Conservation (phyloP, 2,329 filamentous ascomycete species). For the Elsinoe fawcettii region DNA sequence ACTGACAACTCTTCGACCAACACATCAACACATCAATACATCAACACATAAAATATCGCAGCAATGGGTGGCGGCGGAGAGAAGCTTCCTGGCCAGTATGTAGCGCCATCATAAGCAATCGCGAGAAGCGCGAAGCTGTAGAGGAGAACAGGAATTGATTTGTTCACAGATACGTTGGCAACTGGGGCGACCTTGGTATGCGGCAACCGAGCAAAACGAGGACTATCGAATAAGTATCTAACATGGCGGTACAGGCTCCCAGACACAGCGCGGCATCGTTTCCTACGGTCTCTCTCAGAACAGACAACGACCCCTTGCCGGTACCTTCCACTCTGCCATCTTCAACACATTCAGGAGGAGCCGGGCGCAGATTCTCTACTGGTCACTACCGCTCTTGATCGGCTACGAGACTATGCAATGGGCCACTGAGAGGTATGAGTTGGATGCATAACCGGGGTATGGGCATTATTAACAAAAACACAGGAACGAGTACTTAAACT, state of each 20-base stretch:
- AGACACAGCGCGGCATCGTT: conserved; percentile 53
- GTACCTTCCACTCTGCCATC: conserved; percentile 68
- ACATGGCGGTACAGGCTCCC: conserved; percentile 32
- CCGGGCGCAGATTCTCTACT: conserved; percentile 80
- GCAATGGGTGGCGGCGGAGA: conserved; percentile 37
- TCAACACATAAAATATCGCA: conserved; percentile 9
- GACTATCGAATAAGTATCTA: conserved; percentile 20
- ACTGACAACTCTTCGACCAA: background rate
- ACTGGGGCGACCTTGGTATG: conserved; percentile 70
- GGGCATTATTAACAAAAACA: conserved; percentile 14
- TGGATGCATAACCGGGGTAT: background rate
- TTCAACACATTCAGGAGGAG: conserved; percentile 94
- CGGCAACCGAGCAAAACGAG: background rate
- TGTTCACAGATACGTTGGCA: conserved; percentile 57
- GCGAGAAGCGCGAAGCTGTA: background rate
- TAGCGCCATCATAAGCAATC: conserved; percentile 15
- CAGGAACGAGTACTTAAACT: conserved; percentile 76
- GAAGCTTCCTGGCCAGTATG: conserved; percentile 36
- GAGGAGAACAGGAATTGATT: conserved; percentile 24
- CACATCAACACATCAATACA: conserved; percentile 12
- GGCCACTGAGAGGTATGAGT: conserved; percentile 76
- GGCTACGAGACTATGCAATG: conserved; percentile 83
- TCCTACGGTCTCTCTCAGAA: conserved; percentile 76
- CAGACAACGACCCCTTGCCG: conserved; percentile 80
- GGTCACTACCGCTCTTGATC: conserved; percentile 66